Conservation (phyloP, 306 rosid species). For the Sicyos baderoa region DNA sequence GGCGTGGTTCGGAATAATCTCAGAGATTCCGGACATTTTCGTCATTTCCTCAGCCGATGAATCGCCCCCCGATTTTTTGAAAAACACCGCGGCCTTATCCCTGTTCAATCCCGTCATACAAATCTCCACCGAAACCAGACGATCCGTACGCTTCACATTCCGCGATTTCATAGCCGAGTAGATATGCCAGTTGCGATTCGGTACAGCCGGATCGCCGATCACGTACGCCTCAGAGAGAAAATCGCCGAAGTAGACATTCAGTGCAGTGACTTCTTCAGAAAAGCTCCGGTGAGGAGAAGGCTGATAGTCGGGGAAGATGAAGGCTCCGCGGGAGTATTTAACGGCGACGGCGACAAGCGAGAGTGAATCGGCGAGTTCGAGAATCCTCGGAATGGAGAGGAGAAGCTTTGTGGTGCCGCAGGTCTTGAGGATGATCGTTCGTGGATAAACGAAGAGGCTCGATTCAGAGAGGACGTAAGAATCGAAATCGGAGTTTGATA, state of each 20-base stretch:
- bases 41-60: conserved; percentile 31
- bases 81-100: conserved; percentile 43
- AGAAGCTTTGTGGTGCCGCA: conserved; percentile 57
- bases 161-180: conserved; percentile 30
- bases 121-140: conserved; percentile 26
- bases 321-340: conserved; percentile 48
- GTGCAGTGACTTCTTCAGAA: conserved; percentile 34
- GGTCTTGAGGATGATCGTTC: conserved; percentile 44
- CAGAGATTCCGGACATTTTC: conserved; percentile 32
- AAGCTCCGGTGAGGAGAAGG: conserved; percentile 51
- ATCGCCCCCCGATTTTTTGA: conserved; percentile 25
- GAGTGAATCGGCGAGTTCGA: conserved; percentile 31
- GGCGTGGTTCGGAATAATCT: conserved; percentile 33
- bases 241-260: conserved; percentile 32
- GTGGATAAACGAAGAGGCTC: conserved; percentile 44
- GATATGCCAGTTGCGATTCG: conserved; percentile 48
- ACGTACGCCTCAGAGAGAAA: conserved; percentile 36
- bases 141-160: neutral
- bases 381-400: conserved; percentile 34
- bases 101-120: conserved; percentile 53
- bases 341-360: conserved; percentile 34
- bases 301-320: conserved; percentile 45
- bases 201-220: conserved; percentile 26
- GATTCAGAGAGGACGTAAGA: conserved; percentile 65
- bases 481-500: conserved; percentile 41